A percentile compares a stretch with the other conserved stretches of the same genome.
Evolutionary conservation across 2,329 filamentous ascomycete species (phyloP).

Genomic region (Byssothecium circinans): DNA sequence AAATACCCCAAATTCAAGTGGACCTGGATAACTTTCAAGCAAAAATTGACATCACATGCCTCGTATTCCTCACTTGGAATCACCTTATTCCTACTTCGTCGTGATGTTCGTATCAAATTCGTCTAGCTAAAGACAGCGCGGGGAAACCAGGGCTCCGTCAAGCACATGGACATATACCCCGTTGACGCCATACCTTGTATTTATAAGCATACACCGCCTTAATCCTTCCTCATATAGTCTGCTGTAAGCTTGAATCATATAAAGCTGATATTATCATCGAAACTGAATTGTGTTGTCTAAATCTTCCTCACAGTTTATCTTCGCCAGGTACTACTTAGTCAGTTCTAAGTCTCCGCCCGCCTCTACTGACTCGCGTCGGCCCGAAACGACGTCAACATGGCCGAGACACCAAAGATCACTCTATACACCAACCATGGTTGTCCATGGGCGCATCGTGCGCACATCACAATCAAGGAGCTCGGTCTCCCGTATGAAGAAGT

Average conservation of each 20-base stretch:
- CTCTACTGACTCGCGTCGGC: not conserved
- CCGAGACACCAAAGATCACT: slow-evolving; percentile 55
- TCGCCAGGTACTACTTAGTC: not conserved
- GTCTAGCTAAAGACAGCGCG: not conserved
- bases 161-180: not conserved
- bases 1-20: slow-evolving; percentile 2
- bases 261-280: too few relatives aligned
- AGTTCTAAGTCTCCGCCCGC: not conserved
- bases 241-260: too few relatives aligned
- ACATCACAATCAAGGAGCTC: slow-evolving; percentile 70
- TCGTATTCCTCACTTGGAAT: not conserved
- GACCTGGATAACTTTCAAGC: too few relatives aligned
- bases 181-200: not conserved
- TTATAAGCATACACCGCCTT: not conserved
- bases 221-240: not conserved
- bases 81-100: not conserved
- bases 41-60: not conserved
- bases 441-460: slow-evolving; percentile 74
- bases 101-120: too few relatives aligned
- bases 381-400: slow-evolving; percentile 2
- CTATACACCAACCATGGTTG: slow-evolving; percentile 66
- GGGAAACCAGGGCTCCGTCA: too few relatives aligned
- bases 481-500: slow-evolving; percentile 68
- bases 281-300: too few relatives aligned
- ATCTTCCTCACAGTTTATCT: too few relatives aligned